Base-by-base conservation (phyloP, 164 flowering plant genomes). In the Sedum album region DNA sequence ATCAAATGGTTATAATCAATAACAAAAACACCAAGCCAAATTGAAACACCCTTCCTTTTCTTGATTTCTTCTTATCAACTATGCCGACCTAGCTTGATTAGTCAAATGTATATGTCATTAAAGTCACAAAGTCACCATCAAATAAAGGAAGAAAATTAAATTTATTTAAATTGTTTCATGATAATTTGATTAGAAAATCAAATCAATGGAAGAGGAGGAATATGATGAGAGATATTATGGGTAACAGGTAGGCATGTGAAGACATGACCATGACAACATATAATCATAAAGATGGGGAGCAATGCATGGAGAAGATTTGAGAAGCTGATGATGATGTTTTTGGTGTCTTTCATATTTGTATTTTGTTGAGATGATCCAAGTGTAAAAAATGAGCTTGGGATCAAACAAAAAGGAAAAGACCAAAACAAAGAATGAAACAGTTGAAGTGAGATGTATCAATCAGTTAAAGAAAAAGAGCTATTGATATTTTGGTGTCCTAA, bases 71-170 rank as follows among this genome's bases (percentile, higher is more conserved):
- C 48, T 17, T 44, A 44, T 44, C 48, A 44, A 44, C 48, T 18
- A 14, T 26, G 31, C 62, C 33, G n/a, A 57, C 62, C 26, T 26
- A 26, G 62, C n/a, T 51, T n/a, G 21, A 15, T 57, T 30, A 57
- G 62, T 57, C 62, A 57, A 57, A n/a, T n/a, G n/a, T n/a, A n/a
- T n/a, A n/a, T n/a, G n/a, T n/a, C n/a, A n/a, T n/a, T 26, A 57
- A 57, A 26, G 33, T 57, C 33, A 57, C 62, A 57, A 57, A 26
- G 33, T 57, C 33, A 57, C 62, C 33, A 57, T 33, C 62, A 26
- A 51, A n/a, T 57, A 17, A 17, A 6, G 62, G 28, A 28, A 57
- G 62, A 57, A 30, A 28, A 26, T 20, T 51, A n/a, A 48, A 42
- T 15, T 42, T 18, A 0, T 5, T 25, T 25, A 1, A 9, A 26